These are phyloP conservation scores for Hermanozyma aechmeae DNA, from an alignment of 805 yeast genomes.

Conservation along the genomic window DNA sequence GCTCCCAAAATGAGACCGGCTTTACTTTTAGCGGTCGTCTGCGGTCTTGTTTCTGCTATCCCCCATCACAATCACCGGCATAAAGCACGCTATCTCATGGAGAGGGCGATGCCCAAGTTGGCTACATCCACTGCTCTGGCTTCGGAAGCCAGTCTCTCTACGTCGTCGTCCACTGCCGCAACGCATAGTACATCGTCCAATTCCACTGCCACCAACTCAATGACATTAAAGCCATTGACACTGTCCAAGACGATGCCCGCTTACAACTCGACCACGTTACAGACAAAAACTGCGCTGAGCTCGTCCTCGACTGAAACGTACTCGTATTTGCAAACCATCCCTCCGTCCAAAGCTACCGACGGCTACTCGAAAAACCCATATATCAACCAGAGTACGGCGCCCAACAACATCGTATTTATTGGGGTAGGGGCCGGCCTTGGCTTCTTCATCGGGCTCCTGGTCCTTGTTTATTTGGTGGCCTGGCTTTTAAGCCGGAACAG, in stretches of 20 bases:
- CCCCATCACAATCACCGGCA: too few relatives aligned
- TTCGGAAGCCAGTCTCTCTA: too few relatives aligned
- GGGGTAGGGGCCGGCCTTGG: slow-evolving; percentile 28
- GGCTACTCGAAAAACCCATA: slow-evolving; percentile 6
- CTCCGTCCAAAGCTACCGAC: slow-evolving; percentile 2
- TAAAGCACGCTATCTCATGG: too few relatives aligned
- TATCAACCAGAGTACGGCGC: slow-evolving; percentile 14
- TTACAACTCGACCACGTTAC: neutral
- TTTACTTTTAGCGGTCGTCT: too few relatives aligned
- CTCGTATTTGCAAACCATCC: slow-evolving; percentile 5
- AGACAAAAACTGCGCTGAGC: too few relatives aligned
- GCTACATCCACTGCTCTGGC: too few relatives aligned
- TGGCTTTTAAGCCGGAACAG: slow-evolving; percentile 7
- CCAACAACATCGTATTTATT: slow-evolving; percentile 34
- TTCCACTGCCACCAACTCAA: neutral
- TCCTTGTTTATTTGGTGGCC: slow-evolving; percentile 3
- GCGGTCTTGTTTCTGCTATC: too few relatives aligned
- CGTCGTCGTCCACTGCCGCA: too few relatives aligned
- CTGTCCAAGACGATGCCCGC: neutral
- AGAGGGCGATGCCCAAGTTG: too few relatives aligned
- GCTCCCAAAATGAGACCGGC: too few relatives aligned
- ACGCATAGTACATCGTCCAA: neutral
- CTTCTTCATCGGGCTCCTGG: slow-evolving; percentile 10
- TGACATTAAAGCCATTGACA: neutral
- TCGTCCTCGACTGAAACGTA: slow-evolving; percentile 2